phyloP scores from a whole-genome alignment of 176 grass and related monocot species.

The Lolium rigidum region DNA sequence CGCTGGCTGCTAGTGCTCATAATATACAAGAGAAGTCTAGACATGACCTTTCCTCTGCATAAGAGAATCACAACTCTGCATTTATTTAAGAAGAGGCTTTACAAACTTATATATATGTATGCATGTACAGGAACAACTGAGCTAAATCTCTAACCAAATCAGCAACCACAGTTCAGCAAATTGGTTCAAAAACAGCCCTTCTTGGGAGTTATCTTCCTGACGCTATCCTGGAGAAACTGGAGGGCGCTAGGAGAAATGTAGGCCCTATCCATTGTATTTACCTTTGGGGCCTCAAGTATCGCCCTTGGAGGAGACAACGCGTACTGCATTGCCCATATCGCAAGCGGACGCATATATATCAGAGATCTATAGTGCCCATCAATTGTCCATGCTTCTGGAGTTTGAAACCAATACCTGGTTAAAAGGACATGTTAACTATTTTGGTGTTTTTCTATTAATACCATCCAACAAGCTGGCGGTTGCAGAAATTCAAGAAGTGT shows the following conservation, averaged over 20 bases:
- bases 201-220: constrained; percentile 65
- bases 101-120: not conserved
- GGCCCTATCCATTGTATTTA: constrained; percentile 87
- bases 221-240: constrained; percentile 56
- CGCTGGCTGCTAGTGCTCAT: not conserved
- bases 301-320: constrained; percentile 64
- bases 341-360: constrained; percentile 93
- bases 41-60: not conserved
- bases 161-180: constrained; percentile 60
- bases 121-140: constrained; percentile 9
- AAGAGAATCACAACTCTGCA: not conserved
- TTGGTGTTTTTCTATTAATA: not conserved
- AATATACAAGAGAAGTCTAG: constrained; percentile 7
- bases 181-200: constrained; percentile 63
- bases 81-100: not conserved
- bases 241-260: constrained; percentile 53
- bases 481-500: not conserved
- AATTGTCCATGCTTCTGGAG: constrained; percentile 87
- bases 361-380: constrained; percentile 89
- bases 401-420: constrained; percentile 95
- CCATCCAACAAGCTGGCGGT: constrained; percentile 16
- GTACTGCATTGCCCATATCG: constrained; percentile 93
- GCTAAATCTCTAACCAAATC: constrained; percentile 32
- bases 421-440: not conserved
- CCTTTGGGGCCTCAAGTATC: constrained; percentile 69